Evolutionary conservation across 2,329 filamentous ascomycete genomes (phyloP).

Genomic region (Ophiosphaerella herpotricha): DNA sequence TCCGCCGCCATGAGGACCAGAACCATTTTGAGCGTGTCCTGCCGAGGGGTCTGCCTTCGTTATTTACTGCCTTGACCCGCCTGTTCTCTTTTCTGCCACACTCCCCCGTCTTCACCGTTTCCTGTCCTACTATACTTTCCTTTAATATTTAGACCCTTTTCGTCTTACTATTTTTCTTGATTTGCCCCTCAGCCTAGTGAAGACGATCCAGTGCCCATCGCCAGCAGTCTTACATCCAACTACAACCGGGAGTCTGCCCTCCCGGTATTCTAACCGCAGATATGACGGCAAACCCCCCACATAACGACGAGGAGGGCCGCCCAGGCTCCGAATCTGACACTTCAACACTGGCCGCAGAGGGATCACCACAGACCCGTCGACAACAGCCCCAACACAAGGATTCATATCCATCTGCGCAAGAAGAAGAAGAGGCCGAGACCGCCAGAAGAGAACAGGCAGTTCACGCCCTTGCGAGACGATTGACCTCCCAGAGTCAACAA

Average conservation of each 20-base stretch:
- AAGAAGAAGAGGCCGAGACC: conserved; percentile 25
- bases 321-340: conserved; percentile 34
- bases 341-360: conserved; percentile 39
- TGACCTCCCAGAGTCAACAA: conserved; percentile 47
- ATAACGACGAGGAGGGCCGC: conserved; percentile 16
- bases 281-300: conserved; percentile 28
- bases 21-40: conserved; percentile 17
- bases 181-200: background rate
- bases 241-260: conserved; percentile 46
- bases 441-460: conserved; percentile 44
- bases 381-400: conserved; percentile 23
- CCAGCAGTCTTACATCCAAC: conserved; percentile 51
- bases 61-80: conserved; percentile 25
- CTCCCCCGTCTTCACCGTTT: conserved; percentile 1
- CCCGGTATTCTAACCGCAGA: conserved; percentile 41
- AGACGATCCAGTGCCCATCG: conserved; percentile 11
- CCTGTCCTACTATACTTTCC: conserved; percentile 10
- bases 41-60: conserved; percentile 13
- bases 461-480: conserved; percentile 48
- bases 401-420: conserved; percentile 23
- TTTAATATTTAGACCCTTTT: conserved; percentile 18
- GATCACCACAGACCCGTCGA: conserved; percentile 27
- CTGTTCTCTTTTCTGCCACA: conserved; percentile 10
- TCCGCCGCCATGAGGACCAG: conserved; percentile 16
- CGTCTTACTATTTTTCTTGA: background rate